Conservation (phyloP, 306 rosid species). For the Urtica urens region DNA sequence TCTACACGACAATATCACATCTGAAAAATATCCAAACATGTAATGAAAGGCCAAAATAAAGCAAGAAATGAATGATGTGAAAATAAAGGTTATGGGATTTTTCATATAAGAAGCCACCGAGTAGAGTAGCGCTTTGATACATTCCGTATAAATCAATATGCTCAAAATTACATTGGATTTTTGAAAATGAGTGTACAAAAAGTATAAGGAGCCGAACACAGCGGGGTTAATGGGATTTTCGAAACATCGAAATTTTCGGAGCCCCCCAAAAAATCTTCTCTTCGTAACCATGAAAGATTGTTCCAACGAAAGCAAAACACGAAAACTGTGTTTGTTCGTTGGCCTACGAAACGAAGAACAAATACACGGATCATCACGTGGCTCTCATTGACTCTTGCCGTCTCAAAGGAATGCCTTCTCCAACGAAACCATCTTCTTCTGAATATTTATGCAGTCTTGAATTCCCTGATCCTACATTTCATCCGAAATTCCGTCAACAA, state of each 20-base stretch:
- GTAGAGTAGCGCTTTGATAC: conserved; percentile 26
- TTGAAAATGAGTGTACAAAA: conserved; percentile 33
- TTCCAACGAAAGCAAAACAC: conserved; percentile 25
- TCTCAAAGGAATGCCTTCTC: conserved; percentile 87
- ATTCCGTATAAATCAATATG: conserved; percentile 33
- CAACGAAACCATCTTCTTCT: conserved; percentile 54
- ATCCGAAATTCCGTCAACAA: too few relatives aligned
- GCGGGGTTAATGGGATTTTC: conserved; percentile 10
- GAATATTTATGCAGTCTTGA: conserved; percentile 58
- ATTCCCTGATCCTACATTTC: conserved; percentile 9
- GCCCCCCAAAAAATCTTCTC: conserved; percentile 38
- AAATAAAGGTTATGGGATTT: conserved; percentile 10
- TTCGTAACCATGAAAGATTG: conserved; percentile 27
- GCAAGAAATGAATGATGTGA: background rate
- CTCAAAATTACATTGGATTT: conserved; percentile 44
- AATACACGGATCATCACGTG: conserved; percentile 27
- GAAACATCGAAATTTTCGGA: conserved; percentile 23
- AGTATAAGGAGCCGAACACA: conserved; percentile 18
- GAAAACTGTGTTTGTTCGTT: conserved; percentile 19
- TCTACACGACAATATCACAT: too few relatives aligned
- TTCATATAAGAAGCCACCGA: conserved; percentile 5
- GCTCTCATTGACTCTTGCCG: conserved; percentile 62
- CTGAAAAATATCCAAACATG: too few relatives aligned
- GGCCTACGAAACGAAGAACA: conserved; percentile 2
- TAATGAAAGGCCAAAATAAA: too few relatives aligned